Conservation (phyloP, 371 early-diverging fungal genomes). For the Saksenaea oblongispora region DNA sequence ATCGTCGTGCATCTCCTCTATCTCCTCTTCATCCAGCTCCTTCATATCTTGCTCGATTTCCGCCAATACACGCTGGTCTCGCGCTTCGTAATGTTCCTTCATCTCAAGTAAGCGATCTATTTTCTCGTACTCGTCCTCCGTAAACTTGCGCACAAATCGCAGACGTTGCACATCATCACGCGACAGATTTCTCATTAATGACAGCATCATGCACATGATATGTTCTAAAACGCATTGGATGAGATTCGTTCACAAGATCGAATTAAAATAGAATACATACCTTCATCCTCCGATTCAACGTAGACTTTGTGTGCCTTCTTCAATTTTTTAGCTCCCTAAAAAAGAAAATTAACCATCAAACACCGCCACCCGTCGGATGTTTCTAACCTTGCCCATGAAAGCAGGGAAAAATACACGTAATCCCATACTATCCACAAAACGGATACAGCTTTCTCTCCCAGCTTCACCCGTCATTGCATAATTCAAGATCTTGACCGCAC, state of each 20-base stretch:
- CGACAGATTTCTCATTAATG: slow-evolving; percentile 66
- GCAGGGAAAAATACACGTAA: slow-evolving; percentile 79
- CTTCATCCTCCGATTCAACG: slow-evolving; percentile 76
- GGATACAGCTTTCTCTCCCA: slow-evolving; percentile 53
- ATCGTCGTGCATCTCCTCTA: slow-evolving; percentile 63
- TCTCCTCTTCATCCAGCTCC: slow-evolving; percentile 50
- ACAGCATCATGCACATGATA: slow-evolving; percentile 77
- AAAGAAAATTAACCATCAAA: background rate
- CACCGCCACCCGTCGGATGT: background rate
- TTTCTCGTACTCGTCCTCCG: slow-evolving; percentile 77
- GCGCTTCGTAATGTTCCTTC: slow-evolving; percentile 65
- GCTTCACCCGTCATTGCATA: slow-evolving; percentile 72
- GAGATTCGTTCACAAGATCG: background rate
- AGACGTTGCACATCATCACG: slow-evolving; percentile 62
- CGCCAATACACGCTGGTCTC: slow-evolving; percentile 50
- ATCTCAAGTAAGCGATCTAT: slow-evolving; percentile 78
- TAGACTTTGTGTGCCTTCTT: slow-evolving; percentile 65
- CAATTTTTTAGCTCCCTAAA: slow-evolving; percentile 70
- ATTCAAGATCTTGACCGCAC: slow-evolving; percentile 87
- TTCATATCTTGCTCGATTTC: slow-evolving; percentile 52
- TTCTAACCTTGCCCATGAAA: slow-evolving; percentile 70
- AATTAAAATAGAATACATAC: slow-evolving; percentile 20
- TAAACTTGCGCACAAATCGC: slow-evolving; percentile 84
- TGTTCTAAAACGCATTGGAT: slow-evolving; percentile 58
- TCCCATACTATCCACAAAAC: slow-evolving; percentile 81